Conservation (phyloP, 2,329 filamentous ascomycete genomes). For the Saccharata proteae region DNA sequence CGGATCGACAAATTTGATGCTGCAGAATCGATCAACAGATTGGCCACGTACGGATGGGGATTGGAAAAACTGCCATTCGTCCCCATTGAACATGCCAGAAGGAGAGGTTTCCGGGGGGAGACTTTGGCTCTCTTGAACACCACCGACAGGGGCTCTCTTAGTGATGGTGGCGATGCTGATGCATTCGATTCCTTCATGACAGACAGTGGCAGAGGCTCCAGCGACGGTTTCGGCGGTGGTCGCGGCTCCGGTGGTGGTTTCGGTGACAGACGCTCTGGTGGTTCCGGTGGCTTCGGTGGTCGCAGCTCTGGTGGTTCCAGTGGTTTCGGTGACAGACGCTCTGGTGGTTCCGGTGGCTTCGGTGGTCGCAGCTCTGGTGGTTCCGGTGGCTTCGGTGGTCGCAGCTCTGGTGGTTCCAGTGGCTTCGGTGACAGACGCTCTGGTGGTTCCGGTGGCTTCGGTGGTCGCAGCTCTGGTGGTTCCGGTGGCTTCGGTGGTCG, state of each 20-base stretch:
- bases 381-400: constrained; percentile 12
- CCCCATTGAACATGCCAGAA: too few relatives aligned
- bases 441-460: constrained; percentile 15
- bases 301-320: constrained; percentile 9
- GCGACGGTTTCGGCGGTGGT: constrained; percentile 6
- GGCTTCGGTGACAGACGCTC: constrained; percentile 6
- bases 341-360: constrained; percentile 4
- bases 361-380: constrained; percentile 10
- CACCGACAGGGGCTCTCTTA: too few relatives aligned
- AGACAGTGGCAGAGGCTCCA: constrained; percentile 5
- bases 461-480: constrained; percentile 8
- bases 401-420: constrained; percentile 1
- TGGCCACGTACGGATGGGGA: constrained; percentile 36
- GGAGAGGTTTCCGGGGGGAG: too few relatives aligned
- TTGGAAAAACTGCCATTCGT: too few relatives aligned
- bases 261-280: constrained; percentile 3
- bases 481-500: neutral
- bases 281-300: constrained; percentile 7
- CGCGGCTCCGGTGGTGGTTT: constrained; percentile 15
- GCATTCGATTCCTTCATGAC: too few relatives aligned
- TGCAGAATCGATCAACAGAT: constrained; percentile 33
- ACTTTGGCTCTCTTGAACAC: too few relatives aligned
- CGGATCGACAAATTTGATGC: too few relatives aligned
- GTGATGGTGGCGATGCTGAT: too few relatives aligned
- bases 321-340: neutral